phyloP scores from a whole-genome alignment of 345 rosid species.

The Citrus sp. region DNA sequence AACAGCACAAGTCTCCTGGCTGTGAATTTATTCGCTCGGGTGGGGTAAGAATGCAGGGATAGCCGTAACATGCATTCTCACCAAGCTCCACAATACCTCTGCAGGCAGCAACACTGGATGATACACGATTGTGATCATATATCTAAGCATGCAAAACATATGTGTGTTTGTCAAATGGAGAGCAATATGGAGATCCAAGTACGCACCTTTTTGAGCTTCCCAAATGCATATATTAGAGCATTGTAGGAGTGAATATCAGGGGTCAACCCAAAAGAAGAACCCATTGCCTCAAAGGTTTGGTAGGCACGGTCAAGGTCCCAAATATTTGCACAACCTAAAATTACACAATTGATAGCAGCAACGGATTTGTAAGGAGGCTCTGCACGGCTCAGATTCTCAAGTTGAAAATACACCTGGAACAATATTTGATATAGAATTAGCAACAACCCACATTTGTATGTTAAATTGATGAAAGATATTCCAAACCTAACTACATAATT shows the following conservation, averaged over 20 bases:
- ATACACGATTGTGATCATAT: too few relatives aligned
- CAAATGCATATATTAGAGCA: conserved; percentile 77
- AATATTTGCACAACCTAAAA: conserved; percentile 87
- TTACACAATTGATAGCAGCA: conserved; percentile 87
- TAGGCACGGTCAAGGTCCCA: conserved; percentile 98
- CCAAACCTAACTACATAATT: not conserved
- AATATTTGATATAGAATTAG: conserved; percentile 17
- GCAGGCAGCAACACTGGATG: too few relatives aligned
- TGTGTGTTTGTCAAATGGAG: not conserved
- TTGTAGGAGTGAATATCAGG: conserved; percentile 87
- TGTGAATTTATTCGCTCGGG: not conserved
- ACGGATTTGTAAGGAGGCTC: conserved; percentile 86
- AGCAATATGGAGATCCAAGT: conserved; percentile 10
- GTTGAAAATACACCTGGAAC: conserved; percentile 78
- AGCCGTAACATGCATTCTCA: not conserved
- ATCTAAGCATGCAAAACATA: not conserved
- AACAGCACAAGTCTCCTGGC: not conserved
- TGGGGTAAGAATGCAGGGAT: not conserved
- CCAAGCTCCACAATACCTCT: not conserved
- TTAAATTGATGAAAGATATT: not conserved
- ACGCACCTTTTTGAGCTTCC: conserved; percentile 80
- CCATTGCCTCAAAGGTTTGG: conserved; percentile 89
- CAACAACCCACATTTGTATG: not conserved
- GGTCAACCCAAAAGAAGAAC: conserved; percentile 69
- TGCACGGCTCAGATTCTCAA: conserved; percentile 69